phyloP scores from a whole-genome alignment of 768 basidiomycete species.

The Pleurotus tuoliensis region DNA sequence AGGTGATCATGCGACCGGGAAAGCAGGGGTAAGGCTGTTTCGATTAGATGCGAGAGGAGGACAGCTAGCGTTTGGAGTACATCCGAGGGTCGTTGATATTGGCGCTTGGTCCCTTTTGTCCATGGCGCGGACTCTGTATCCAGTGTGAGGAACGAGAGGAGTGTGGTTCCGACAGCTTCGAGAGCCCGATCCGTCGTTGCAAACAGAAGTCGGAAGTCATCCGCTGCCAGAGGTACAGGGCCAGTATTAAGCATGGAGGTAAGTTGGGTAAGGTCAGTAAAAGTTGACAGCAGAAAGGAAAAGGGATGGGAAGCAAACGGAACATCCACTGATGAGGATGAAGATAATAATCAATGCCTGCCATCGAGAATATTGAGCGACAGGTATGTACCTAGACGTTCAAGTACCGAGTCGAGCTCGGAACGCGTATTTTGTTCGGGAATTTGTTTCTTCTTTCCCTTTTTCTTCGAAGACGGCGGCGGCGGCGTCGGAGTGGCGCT shows the following conservation, averaged over 20 bases:
- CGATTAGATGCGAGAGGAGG: conserved; percentile 15
- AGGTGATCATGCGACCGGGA: conserved; percentile 2
- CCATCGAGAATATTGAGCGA: too few relatives aligned
- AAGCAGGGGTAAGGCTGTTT: conserved; percentile 15
- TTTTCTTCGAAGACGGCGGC: conserved; percentile 11
- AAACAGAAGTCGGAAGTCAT: conserved; percentile 17
- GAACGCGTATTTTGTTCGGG: background rate
- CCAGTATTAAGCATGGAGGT: conserved; percentile 14
- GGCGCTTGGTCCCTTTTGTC: background rate
- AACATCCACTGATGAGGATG: too few relatives aligned
- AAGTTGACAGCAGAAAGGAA: conserved; percentile 18
- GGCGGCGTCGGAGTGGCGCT: background rate
- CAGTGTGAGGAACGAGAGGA: background rate
- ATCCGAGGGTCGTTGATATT: background rate
- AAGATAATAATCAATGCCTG: too few relatives aligned
- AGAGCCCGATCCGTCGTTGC: conserved; percentile 26
- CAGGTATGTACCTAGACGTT: too few relatives aligned
- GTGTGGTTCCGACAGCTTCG: conserved; percentile 19
- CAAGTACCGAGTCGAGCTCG: too few relatives aligned
- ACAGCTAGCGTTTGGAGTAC: conserved; percentile 17
- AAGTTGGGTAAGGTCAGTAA: conserved; percentile 27
- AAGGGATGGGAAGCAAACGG: background rate
- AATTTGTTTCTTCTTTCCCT: conserved; percentile 15
- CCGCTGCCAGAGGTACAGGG: conserved; percentile 15
- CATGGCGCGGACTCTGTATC: background rate